These are phyloP conservation scores for Carpinus fangiana DNA, from an alignment of 306 rosid species.

Conservation along the genomic window DNA sequence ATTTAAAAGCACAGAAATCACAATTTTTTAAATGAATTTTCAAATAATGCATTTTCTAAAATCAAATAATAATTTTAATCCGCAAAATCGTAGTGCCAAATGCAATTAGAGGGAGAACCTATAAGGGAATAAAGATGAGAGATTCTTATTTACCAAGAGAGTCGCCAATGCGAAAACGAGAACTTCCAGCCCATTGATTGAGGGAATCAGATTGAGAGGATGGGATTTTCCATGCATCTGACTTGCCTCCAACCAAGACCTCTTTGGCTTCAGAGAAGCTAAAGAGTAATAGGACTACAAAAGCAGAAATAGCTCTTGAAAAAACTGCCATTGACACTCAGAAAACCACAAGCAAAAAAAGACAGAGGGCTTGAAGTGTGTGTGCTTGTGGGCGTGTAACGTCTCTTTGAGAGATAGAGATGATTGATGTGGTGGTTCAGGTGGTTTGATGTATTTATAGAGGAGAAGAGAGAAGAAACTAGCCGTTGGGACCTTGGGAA, in stretches of 20 bases:
- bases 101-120: no score
- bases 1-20: no score
- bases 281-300: constrained; percentile 38
- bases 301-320: constrained; percentile 35
- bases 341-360: background rate
- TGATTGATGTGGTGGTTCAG: background rate
- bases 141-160: constrained; percentile 47
- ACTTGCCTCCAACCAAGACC: constrained; percentile 68
- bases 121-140: no score
- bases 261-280: constrained; percentile 65
- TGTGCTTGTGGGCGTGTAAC: background rate
- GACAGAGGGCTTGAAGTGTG: background rate
- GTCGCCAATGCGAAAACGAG: constrained; percentile 68
- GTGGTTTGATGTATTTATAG: constrained; percentile 36
- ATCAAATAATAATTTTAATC: no score
- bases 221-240: constrained; percentile 71
- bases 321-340: constrained; percentile 45
- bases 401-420: background rate
- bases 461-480: constrained; percentile 31
- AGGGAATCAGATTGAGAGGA: constrained; percentile 70
- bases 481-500: constrained; percentile 63
- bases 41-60: no score
- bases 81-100: no score
- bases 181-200: constrained; percentile 71
- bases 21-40: no score